These are phyloP conservation scores for Saccharomycopsis sp. DNA, from an alignment of 805 yeast genomes.

Conservation along the genomic window DNA sequence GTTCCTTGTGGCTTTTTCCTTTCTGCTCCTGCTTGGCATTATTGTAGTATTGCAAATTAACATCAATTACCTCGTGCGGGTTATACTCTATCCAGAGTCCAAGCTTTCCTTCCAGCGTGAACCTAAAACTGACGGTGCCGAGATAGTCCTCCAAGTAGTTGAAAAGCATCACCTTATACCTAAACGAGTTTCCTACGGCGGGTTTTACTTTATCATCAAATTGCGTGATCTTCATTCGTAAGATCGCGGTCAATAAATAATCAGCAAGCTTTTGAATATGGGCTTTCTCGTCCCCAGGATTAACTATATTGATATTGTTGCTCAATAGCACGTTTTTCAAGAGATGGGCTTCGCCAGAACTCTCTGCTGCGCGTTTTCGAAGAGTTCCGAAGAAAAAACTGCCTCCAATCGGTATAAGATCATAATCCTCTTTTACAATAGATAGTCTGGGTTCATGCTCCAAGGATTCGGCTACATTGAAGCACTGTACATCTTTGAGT, in stretches of 20 bases:
- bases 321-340: neutral
- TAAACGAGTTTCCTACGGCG: neutral
- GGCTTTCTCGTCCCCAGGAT: neutral
- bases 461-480: neutral
- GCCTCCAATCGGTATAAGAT: conserved; percentile 5
- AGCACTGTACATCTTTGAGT: conserved; percentile 12
- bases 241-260: neutral
- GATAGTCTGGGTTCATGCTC: neutral
- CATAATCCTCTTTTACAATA: conserved; percentile 1
- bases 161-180: neutral
- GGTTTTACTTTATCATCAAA: neutral
- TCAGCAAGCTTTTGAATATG: neutral
- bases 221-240: neutral
- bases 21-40: neutral
- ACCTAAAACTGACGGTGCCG: neutral
- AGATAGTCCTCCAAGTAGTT: neutral
- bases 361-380: neutral
- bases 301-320: neutral
- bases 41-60: neutral
- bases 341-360: neutral
- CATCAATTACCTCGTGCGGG: neutral
- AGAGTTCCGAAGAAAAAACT: conserved; percentile 1
- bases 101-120: neutral
- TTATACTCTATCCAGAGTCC: neutral
- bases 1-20: neutral